Evolutionary conservation across 495 filamentous ascomycete species (phyloP).

Genomic region (Aspergillus indologenus): DNA sequence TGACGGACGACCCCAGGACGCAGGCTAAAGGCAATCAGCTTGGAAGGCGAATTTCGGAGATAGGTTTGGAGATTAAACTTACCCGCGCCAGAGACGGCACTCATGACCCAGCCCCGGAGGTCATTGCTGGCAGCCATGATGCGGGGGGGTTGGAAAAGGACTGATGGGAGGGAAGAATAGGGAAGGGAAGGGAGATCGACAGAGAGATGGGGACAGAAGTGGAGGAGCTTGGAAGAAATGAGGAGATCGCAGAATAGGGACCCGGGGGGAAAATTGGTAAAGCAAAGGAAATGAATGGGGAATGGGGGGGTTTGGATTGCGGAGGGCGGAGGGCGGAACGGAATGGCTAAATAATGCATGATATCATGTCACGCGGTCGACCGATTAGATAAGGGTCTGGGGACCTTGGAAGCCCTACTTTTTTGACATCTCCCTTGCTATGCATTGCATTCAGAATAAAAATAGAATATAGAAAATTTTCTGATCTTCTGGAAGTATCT

Average conservation of each 20-base stretch:
- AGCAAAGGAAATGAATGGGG: slow-evolving; percentile 1
- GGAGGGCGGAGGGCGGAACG: background rate
- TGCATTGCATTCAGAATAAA: too few species aligned
- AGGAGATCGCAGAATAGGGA: background rate
- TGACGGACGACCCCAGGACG: slow-evolving; percentile 74
- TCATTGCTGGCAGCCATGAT: slow-evolving; percentile 66
- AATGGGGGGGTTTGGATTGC: background rate
- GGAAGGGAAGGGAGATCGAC: slow-evolving; percentile 14
- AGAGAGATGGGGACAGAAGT: slow-evolving; percentile 1
- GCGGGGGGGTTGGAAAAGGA: slow-evolving; percentile 12
- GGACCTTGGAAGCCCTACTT: background rate
- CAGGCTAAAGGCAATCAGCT: slow-evolving; percentile 57
- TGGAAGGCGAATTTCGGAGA: slow-evolving; percentile 10
- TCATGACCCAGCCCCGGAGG: slow-evolving; percentile 91
- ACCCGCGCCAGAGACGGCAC: slow-evolving; percentile 77
- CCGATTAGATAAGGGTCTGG: slow-evolving; percentile 3
- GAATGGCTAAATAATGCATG: background rate
- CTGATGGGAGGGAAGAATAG: slow-evolving; percentile 8
- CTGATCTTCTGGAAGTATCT: too few species aligned
- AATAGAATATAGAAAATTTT: too few species aligned
- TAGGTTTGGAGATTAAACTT: slow-evolving; percentile 22
- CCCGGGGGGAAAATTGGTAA: background rate
- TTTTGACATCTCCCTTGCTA: background rate
- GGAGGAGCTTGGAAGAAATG: slow-evolving; percentile 1
- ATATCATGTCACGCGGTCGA: slow-evolving; percentile 9